Evolutionary conservation across 1,139 yeast genomes (phyloP), one percentile per base, ranked within the genome.

Genomic region (Chernovozyma sophiae-reginae): DNA sequence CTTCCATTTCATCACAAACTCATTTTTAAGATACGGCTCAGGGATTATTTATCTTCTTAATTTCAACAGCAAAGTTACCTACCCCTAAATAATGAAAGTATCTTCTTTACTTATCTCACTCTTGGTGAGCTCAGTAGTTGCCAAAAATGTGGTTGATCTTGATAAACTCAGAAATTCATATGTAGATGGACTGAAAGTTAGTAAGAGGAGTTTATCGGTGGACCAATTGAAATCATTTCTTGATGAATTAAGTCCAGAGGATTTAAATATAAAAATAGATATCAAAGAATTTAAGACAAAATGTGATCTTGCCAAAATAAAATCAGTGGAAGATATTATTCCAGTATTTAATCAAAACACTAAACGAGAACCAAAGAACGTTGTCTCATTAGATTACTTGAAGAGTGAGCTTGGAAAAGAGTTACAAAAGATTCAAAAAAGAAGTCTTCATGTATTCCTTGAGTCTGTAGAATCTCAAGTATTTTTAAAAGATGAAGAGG

Each of bases 71-170:
- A 11, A 11, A 11, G 25, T 23, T 23, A 11, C 25, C 25, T 23
- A 11, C 25, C 25, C 25, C 12, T 23, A 11, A 23, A 11, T 23
- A 23, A 33, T 33, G 36, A 33, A 28, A 28, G 26, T 33, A 7
- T 20, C 36, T 13, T 6, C 24, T 16, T 19, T 34, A 25, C 20
- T 37, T 4, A 13, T 25, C 11, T 11, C 24, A 4, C 15, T 32
- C 18, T 18, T 37, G 5, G 24, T 18, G 8, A 34, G 37, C 17
- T 23, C 16, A n/a, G 38, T 27, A 12, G 23, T 19, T 7, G 40
- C 40, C 17, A 37, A 37, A 31, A 34, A 32, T 25, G 35, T 34
- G 4, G 29, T 19, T 19, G 30, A 34, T 18, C 35, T 34, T 7
- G 28, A 23, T 13, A 22, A 28, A 25, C 23, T 31, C 30, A 17